These are phyloP conservation scores for Lasiosphaeris hirsuta DNA, from an alignment of 495 filamentous ascomycete species.

Conservation along the genomic window DNA sequence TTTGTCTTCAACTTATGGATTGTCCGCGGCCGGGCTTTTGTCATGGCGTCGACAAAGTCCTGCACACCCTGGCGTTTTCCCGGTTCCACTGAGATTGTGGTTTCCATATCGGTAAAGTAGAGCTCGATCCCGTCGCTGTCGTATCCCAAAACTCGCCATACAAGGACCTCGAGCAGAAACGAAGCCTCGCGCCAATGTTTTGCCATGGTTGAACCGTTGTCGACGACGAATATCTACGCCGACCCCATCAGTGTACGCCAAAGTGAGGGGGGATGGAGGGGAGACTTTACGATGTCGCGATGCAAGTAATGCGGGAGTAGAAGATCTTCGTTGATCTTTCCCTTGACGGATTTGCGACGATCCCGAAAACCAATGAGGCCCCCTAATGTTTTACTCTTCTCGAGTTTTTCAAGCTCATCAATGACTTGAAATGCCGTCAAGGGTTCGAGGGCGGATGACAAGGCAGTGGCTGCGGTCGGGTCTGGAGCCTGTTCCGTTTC, in stretches of 20 bases:
- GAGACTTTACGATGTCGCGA: conserved; percentile 1
- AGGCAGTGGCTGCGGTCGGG: background rate
- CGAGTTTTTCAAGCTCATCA: background rate
- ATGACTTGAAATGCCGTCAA: background rate
- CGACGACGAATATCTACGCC: conserved; percentile 26
- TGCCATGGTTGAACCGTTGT: conserved; percentile 28
- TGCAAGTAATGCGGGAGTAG: background rate
- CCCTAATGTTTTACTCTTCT: background rate
- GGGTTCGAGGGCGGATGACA: background rate
- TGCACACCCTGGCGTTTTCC: conserved; percentile 1
- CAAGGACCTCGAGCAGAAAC: conserved; percentile 22
- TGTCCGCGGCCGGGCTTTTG: background rate
- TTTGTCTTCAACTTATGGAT: background rate
- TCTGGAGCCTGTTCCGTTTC: background rate
- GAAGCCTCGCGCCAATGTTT: conserved; percentile 26
- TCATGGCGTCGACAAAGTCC: conserved; percentile 2
- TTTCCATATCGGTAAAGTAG: conserved; percentile 12
- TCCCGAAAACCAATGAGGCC: background rate
- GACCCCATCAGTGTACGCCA: background rate
- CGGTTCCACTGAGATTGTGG: background rate
- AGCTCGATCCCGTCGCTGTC: conserved; percentile 33
- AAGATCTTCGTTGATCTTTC: background rate
- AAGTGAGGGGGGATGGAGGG: background rate
- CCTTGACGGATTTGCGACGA: background rate
- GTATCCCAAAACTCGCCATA: conserved; percentile 23